Evolutionary conservation across 129 eudicot species (phyloP).

Genomic region (Pseudognaphalium luteoalbum): DNA sequence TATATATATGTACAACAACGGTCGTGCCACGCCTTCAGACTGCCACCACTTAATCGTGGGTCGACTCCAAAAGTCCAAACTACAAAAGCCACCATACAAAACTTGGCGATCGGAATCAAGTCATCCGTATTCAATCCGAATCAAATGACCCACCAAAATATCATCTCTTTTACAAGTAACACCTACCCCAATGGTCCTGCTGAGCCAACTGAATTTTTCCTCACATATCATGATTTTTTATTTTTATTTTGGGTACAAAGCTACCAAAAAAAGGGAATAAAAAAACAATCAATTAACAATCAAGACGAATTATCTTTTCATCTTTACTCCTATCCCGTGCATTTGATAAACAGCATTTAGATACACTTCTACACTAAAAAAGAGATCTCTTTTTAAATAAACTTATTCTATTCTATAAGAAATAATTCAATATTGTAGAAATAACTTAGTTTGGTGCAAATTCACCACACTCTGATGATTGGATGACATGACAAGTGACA

Average conservation of each 20-base stretch:
- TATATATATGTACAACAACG: neutral
- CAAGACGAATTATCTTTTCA: neutral
- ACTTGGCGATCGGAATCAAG: neutral
- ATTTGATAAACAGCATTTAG: too few species aligned
- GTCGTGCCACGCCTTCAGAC: slow-evolving; percentile 32
- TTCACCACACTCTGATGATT: neutral
- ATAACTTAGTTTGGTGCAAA: neutral
- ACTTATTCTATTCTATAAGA: too few species aligned
- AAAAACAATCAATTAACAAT: neutral
- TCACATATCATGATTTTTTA: neutral
- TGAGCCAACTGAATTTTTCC: neutral
- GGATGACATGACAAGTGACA: neutral
- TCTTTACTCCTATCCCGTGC: neutral
- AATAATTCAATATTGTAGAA: too few species aligned
- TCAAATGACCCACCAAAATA: slow-evolving; percentile 30
- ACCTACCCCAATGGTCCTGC: slow-evolving; percentile 28
- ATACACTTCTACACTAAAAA: too few species aligned
- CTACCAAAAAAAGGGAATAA: neutral
- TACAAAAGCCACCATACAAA: slow-evolving; percentile 27
- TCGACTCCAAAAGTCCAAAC: slow-evolving; percentile 20
- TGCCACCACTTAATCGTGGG: slow-evolving; percentile 29
- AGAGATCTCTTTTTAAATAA: too few species aligned
- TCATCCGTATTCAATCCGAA: slow-evolving; percentile 11
- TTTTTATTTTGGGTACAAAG: neutral
- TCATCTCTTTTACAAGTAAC: slow-evolving; percentile 17